Conservation (phyloP, 495 filamentous ascomycete species). For the Lindgomyces ingoldianus region DNA sequence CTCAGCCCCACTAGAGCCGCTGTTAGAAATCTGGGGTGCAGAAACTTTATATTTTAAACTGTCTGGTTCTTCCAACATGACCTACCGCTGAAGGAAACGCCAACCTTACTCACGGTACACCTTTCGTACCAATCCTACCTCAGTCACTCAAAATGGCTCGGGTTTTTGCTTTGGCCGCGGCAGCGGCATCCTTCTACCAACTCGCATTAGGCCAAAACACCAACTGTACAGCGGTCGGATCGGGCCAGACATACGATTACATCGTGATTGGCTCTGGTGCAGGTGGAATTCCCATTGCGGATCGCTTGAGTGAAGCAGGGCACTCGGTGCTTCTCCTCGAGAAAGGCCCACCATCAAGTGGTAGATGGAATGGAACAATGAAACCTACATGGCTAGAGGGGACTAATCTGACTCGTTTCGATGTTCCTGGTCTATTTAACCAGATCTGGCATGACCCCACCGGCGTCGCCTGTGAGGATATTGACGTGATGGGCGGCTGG, state of each 20-base stretch:
- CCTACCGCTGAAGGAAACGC: neutral
- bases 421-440: slow-evolving; percentile 76
- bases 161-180: slow-evolving; percentile 5
- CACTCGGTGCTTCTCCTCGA: slow-evolving; percentile 66
- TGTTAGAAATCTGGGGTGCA: slow-evolving; percentile 29
- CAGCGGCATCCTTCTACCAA: neutral
- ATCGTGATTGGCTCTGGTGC: slow-evolving; percentile 66
- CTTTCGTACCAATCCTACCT: neutral
- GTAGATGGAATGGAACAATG: slow-evolving; percentile 58
- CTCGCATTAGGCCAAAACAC: neutral
- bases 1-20: neutral
- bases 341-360: slow-evolving; percentile 62
- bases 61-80: neutral
- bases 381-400: slow-evolving; percentile 60
- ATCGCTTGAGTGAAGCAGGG: slow-evolving; percentile 63
- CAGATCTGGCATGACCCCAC: slow-evolving; percentile 63
- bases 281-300: slow-evolving; percentile 64
- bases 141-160: slow-evolving; percentile 2
- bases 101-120: neutral
- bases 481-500: slow-evolving; percentile 71
- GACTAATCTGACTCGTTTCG: slow-evolving; percentile 70
- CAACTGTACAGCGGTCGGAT: slow-evolving; percentile 29
- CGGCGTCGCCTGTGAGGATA: slow-evolving; percentile 66
- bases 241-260: slow-evolving; percentile 62
- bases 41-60: slow-evolving; percentile 13